A percentile compares a stretch with the other conserved stretches of the same genome.
These are phyloP conservation scores for Pichia sp. DNA, from an alignment of 1,139 yeast genomes.

Conservation along the genomic window DNA sequence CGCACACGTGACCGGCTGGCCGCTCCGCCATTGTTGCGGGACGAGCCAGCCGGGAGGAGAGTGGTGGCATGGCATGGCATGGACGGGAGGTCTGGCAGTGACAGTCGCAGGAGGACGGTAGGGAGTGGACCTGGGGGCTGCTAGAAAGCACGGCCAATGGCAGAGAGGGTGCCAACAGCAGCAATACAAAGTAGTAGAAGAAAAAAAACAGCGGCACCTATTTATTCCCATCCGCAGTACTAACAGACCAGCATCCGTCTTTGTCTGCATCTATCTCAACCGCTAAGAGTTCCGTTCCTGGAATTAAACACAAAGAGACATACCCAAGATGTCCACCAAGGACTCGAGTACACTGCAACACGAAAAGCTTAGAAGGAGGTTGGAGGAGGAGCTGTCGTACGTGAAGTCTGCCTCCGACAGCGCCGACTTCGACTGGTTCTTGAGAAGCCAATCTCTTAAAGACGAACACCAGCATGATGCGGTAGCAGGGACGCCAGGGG, in stretches of 20 bases:
- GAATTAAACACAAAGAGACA: not conserved
- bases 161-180: too few species aligned
- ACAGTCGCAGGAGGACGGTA: too few species aligned
- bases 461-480: not conserved
- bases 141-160: too few species aligned
- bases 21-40: not conserved
- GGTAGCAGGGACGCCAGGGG: not conserved
- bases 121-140: too few species aligned
- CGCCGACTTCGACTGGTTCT: slow-evolving; percentile 24
- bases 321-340: slow-evolving; percentile 2
- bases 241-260: not conserved
- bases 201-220: too few species aligned
- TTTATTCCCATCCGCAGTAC: too few species aligned
- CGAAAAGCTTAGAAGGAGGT: slow-evolving; percentile 20
- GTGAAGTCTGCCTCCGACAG: slow-evolving; percentile 16
- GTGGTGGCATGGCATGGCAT: not conserved
- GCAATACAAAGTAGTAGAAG: too few species aligned
- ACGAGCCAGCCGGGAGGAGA: not conserved
- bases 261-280: not conserved
- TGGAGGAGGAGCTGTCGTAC: slow-evolving; percentile 22
- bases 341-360: slow-evolving; percentile 18
- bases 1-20: not conserved
- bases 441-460: slow-evolving; percentile 14
- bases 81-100: too few species aligned
- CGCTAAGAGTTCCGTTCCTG: not conserved